Evolutionary conservation across 257 asterid species (phyloP), one percentile per base, ranked within the genome.

Genomic region (Rubia yunnanensis): DNA sequence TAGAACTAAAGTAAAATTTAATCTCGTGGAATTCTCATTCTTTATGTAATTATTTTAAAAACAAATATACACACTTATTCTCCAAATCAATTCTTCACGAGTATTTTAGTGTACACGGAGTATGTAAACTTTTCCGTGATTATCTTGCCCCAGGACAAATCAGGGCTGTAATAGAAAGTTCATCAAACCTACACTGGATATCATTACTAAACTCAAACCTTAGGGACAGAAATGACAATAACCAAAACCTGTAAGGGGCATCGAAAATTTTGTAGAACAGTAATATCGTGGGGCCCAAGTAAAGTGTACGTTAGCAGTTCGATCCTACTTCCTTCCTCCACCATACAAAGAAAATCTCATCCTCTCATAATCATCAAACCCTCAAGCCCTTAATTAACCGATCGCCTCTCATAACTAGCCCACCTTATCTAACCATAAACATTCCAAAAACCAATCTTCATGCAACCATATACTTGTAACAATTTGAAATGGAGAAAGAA

Each of bases 261-360:
- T 44, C 17, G 14, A 4, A 44, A 15, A 15, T 44, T 24, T 5
- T 13, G 3, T 7, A 26, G 26, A 63, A 1, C 17, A 50, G 48
- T 22, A 34, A 23, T 15, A 24, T 11, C 41, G 17, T 63, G 32
- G 68, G 69, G 27, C 46, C 68, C 24, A 72, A 5, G 9, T 3
- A 10, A 32, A 23, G 38, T 23, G 4, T 0, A 57, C 35, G 61
- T 31, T 13, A 28, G 5, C 23, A 31, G 13, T 56, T 27, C 71
- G 28, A 41, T 34, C 48, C 61, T 4, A 10, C 31, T 34, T 53
- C 65, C 65, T 18, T 48, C 10, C 54, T 65, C 70, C 10, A 70
- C 79, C 73, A 75, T 65, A 60, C 64, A 70, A 52, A 38, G 17
- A 56, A 56, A 66, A 72, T 63, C 35, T 7, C 72, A 27, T 22